These are phyloP conservation scores for Euphorbia schlechtendalii DNA, from an alignment of 441 rosid genomes.

Conservation along the genomic window DNA sequence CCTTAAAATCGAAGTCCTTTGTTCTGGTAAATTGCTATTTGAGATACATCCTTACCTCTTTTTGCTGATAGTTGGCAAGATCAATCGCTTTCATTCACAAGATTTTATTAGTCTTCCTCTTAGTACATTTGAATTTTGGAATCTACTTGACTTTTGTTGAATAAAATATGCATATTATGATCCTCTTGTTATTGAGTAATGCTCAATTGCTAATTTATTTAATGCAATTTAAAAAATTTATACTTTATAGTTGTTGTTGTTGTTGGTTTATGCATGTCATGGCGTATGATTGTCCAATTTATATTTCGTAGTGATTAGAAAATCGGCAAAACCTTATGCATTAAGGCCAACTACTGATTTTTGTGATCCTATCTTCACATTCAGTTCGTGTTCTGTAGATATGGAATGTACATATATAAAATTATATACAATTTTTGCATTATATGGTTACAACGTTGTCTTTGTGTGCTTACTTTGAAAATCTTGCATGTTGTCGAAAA, in stretches of 20 bases:
- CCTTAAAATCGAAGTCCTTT: not conserved
- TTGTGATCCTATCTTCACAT: not conserved
- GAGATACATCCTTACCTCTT: too few species aligned
- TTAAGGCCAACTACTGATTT: not conserved
- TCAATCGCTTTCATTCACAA: too few species aligned
- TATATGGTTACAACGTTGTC: not conserved
- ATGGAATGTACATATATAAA: constrained; percentile 6
- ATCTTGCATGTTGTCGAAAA: not conserved
- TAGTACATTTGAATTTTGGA: not conserved
- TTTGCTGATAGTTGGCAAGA: too few species aligned
- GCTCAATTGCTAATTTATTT: too few species aligned
- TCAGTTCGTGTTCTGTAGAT: not conserved
- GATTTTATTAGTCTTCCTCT: not conserved
- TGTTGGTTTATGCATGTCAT: not conserved
- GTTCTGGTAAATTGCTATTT: not conserved
- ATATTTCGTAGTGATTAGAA: not conserved
- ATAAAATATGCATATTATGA: not conserved
- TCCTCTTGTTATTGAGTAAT: too few species aligned
- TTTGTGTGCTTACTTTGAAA: too few species aligned
- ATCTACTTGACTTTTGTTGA: not conserved
- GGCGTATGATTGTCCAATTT: not conserved
- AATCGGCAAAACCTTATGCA: not conserved
- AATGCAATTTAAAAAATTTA: not conserved
- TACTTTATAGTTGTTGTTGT: not conserved
- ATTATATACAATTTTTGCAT: not conserved